Base-by-base conservation (phyloP, 306 rosid genomes). In the Heteromeles arbutifolia region DNA sequence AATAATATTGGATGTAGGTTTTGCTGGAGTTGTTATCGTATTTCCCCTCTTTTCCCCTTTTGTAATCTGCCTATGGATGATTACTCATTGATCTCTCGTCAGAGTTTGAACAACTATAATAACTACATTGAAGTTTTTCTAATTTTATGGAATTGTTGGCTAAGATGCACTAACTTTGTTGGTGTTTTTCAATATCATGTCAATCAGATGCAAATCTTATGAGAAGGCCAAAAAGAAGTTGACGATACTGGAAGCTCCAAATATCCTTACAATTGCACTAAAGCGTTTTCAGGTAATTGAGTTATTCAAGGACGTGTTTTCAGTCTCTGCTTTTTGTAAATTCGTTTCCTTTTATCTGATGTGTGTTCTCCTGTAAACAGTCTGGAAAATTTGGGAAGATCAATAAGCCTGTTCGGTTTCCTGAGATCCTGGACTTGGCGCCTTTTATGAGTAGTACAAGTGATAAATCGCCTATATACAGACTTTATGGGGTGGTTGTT, bases 371-470 rank as follows among this genome's bases (percentile, higher is more conserved):
- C 22, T 24, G 48, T 15, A 18, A 43, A 44, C 92, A 95, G 99
- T 92, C 98, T 1, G 99, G 99, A 31, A 95, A 87, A 75, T 94
- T 94, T 78, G 98, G 98, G 83, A 94, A 94, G 89, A 96, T 94
- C 82, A 94, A 90, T 79, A 94, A 94, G 85, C 93, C 97, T 43
- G 80, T 94, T 81, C 85, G 66, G 73, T 95, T 86, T 82, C 98
- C 97, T 25, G 97, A 95, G 84, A 83, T 88, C 69, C 88, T 92
- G 80, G 79, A 96, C 85, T 74, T 96, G 87, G 92, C 96, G 8
- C 99, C 99, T 67, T 95, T 84, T 83, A 81, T 88, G 93, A 90
- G 90, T 67, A 93, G 99, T 29, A 92, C 98, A 59, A 90, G 97
- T 82, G 99, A 96, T 81, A 90, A 85, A 70, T 88, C 93, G 11